Evolutionary conservation across 2,329 filamentous ascomycete species (phyloP), one percentile per base, ranked within the genome.

Genomic region (Geosmithia putterillii): DNA sequence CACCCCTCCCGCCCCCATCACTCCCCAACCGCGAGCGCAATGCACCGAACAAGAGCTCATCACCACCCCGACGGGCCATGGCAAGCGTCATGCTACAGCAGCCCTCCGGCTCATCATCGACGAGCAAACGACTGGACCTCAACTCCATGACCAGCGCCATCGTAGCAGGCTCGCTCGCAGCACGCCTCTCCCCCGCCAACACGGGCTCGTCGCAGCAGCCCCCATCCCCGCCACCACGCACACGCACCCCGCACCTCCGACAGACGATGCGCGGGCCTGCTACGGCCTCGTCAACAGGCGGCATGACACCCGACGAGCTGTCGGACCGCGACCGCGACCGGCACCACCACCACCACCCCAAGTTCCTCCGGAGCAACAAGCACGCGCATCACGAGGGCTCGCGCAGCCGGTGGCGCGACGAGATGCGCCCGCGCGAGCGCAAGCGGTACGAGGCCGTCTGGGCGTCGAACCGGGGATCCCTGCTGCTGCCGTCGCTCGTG

Each of bases 361-460:
- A 59, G 3, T 59, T 75, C 51, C 65, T 75, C 3, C 67, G 75
- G 8, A 57, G 57, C 9, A 62, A 61, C 37, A 80, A 83, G 46
- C 84, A 89, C 57, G 74, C 79, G 1, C 85, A 92, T 53, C 79
- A 86, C 52, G 85, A 90, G 56, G 85, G 82, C 0, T 73, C 82
- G 4, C 74, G 85, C 17, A 81, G 78, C 53, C 75, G 83, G 7
- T 92, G 86, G 86, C 74, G 83, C 37, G 84, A 89, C 50, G 71
- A 78, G 47, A 75, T 92, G 37, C 85, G 81, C 0, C 72, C 76
- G 40, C 68, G 76, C 5, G 84, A 92, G 55, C 69, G 83, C n/a
- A 84, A 83, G 54, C 73, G 86, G 2, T 92, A 92, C 58, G 86
- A 90, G 58, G 86, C 83, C 2, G 74, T 92, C 1, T 92, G 85